Evolutionary conservation across 2,329 filamentous ascomycete species (phyloP), one percentile per base, ranked within the genome.

Genomic region (Nannizziopsis arthrosporioides): DNA sequence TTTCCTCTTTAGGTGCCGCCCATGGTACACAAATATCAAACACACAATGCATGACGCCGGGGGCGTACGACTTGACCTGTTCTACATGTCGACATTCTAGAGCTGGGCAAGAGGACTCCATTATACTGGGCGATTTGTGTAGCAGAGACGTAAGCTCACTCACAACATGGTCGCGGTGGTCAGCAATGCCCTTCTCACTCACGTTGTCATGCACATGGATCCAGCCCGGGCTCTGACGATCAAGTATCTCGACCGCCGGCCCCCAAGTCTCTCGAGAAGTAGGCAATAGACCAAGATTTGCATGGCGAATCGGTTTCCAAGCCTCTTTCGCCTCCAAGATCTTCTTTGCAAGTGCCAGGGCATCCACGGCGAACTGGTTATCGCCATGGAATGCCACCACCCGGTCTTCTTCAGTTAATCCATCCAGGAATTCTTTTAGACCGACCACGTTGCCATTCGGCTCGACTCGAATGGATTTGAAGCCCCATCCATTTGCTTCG

Each of bases 321-420:
- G 40, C 22, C 17, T 63, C 39, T 61, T 61, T 36, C 65, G 49
- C 36, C 50, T 63, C 51, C 53, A 66, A 63, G 9, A 50, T 51
- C 2, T 53, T 51, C 19, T 55, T 64, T 14, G 66, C 60, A 8
- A 57, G 55, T 19, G 55, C 57, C 54, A 71, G 60, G 47, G 69
- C 64, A 14, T 63, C 51, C 6, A 65, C 64, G 0, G 81, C 80
- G 51, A 69, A 66, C 27, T 63, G 62, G 55, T 89, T 89, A 60
- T 82, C 76, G 55, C 87, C 83, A 34, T 79, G 65, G 55, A 88
- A 85, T 1, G 87, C 73, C 0, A 84, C 61, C 34, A 87, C 81
- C 47, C 70, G 70, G 0, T 64, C 63, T 17, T 72, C 72, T 6
- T 55, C 54, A 15, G 18, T 46, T 22, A 63, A 54, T 19, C 49